A percentile compares a stretch with the other conserved stretches of the same genome.
Conservation (phyloP, 2,329 filamentous ascomycete species). For the Xylariales sp. region DNA sequence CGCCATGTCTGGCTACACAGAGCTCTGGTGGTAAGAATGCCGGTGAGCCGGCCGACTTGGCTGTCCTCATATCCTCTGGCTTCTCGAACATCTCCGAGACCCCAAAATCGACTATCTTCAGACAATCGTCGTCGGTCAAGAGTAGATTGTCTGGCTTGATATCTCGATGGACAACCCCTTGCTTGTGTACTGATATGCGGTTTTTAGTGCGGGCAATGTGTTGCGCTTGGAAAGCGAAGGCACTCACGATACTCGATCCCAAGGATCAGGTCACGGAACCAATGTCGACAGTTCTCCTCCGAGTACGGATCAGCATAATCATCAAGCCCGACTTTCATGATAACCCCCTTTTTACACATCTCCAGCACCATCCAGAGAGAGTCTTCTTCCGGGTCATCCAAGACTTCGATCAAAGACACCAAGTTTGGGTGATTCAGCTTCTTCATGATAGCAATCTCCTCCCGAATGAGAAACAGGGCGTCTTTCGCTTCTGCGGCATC, state of each 20-base stretch:
- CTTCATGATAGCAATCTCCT: slow-evolving; percentile 99
- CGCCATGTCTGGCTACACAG: slow-evolving; percentile 79
- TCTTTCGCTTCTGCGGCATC: slow-evolving; percentile 59
- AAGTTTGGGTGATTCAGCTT: slow-evolving; percentile 93
- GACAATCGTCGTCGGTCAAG: slow-evolving; percentile 82
- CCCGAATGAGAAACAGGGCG: slow-evolving; percentile 80
- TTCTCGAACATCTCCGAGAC: slow-evolving; percentile 99
- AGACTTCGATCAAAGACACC: slow-evolving; percentile 87
- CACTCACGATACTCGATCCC: slow-evolving; percentile 85
- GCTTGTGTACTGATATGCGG: slow-evolving; percentile 83
- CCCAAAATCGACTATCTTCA: slow-evolving; percentile 98
- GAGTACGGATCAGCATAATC: slow-evolving; percentile 78
- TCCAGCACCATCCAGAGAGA: slow-evolving; percentile 98
- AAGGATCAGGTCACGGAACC: slow-evolving; percentile 91
- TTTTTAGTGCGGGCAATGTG: too few relatives aligned
- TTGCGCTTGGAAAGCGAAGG: too few relatives aligned
- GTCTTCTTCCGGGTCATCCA: slow-evolving; percentile 93
- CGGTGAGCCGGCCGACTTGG: slow-evolving; percentile 89
- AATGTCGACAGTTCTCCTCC: slow-evolving; percentile 76
- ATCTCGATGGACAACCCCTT: slow-evolving; percentile 91
- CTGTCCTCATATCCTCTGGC: slow-evolving; percentile 75
- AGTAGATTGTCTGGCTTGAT: slow-evolving; percentile 98
- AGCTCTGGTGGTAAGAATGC: slow-evolving; percentile 93
- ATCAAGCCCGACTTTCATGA: slow-evolving; percentile 92
- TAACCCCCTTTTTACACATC: slow-evolving; percentile 96